Percentiles rank a stretch among this genome's conserved stretches.
phyloP scores from a whole-genome alignment of 2,329 filamentous ascomycete genomes.

The Septoria petroselini region DNA sequence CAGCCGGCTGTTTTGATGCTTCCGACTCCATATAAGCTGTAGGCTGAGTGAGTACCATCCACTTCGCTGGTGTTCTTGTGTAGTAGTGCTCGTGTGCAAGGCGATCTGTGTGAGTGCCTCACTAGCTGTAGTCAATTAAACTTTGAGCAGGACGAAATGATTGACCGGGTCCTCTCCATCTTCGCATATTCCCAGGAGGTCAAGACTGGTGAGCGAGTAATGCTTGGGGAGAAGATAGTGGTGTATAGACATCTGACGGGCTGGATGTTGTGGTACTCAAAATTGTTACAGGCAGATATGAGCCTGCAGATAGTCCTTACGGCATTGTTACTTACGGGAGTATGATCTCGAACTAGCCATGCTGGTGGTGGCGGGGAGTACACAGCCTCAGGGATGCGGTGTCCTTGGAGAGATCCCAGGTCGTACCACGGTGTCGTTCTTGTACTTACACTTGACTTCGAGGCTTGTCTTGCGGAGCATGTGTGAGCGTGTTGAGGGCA shows the following conservation, averaged over 20 bases:
- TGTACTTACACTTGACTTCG: no score
- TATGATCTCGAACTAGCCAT: no score
- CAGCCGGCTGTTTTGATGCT: constrained; percentile 2
- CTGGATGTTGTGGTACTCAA: no score
- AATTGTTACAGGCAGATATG: no score
- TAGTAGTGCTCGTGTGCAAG: neutral
- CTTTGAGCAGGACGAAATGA: neutral
- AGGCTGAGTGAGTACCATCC: constrained; percentile 16
- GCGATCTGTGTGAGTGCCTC: neutral
- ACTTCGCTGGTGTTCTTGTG: neutral
- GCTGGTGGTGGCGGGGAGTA: no score
- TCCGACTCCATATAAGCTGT: constrained; percentile 14
- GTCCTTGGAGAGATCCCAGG: no score
- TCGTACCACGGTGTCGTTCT: no score
- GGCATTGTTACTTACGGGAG: no score
- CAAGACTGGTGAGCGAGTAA: constrained; percentile 11
- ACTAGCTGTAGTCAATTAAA: neutral
- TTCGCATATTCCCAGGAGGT: constrained; percentile 15
- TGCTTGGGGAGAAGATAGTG: constrained; percentile 11
- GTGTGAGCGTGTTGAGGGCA: no score
- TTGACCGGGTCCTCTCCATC: constrained; percentile 4
- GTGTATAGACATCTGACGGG: neutral
- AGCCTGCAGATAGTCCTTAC: no score
- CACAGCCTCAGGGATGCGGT: no score
- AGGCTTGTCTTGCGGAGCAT: no score